phyloP scores from a whole-genome alignment of 257 asterid genomes.

The Thymus mandschuricus region DNA sequence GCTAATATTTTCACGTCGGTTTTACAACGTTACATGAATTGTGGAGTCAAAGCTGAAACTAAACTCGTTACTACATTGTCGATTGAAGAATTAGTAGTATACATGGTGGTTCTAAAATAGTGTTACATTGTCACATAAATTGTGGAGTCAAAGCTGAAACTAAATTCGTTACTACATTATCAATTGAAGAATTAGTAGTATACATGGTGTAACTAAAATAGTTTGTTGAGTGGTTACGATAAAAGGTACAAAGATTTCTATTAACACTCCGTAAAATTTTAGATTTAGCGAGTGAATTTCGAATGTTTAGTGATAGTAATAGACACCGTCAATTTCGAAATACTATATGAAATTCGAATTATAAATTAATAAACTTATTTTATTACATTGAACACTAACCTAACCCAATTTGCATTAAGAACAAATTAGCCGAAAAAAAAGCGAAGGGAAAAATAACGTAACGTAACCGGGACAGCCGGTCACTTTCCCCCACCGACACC shows the following conservation, averaged over 20 bases:
- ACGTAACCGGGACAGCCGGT: slow-evolving; percentile 73
- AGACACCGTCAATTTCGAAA: not conserved
- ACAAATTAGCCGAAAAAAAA: not conserved
- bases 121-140: too few relatives aligned
- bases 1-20: too few relatives aligned
- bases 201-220: not conserved
- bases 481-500: slow-evolving; percentile 69
- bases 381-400: not conserved
- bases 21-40: too few relatives aligned
- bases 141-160: too few relatives aligned
- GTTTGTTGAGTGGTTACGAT: not conserved
- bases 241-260: not conserved
- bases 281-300: not conserved
- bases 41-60: too few relatives aligned
- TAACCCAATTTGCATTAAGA: not conserved
- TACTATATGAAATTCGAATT: not conserved
- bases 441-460: slow-evolving; percentile 34
- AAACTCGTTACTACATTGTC: too few relatives aligned
- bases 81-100: too few relatives aligned
- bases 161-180: too few relatives aligned
- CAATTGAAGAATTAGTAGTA: too few relatives aligned
- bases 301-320: not conserved
- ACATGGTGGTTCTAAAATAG: too few relatives aligned
- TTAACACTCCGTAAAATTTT: not conserved
- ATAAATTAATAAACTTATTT: not conserved